Evolutionary conservation across 2,329 filamentous ascomycete species (phyloP).

Genomic region (Verticillium zaregamsianum): DNA sequence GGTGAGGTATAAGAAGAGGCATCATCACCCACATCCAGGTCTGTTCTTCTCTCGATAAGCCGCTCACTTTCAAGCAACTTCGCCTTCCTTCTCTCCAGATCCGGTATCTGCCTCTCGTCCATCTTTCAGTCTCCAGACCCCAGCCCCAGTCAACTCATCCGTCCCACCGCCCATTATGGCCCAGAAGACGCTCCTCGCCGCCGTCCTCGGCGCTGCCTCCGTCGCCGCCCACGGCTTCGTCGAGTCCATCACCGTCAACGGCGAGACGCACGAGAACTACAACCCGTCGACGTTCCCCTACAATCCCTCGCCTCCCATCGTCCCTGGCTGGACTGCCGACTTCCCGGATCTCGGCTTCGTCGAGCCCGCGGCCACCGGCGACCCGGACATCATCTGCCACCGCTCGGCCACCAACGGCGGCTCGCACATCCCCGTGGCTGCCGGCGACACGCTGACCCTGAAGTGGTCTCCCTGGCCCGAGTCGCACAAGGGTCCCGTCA

Average conservation of each 20-base stretch:
- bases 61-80: neutral
- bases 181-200: slow-evolving; percentile 15
- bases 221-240: slow-evolving; percentile 27
- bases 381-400: slow-evolving; percentile 45
- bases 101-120: neutral
- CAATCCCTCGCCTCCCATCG: slow-evolving; percentile 19
- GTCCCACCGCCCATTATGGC: slow-evolving; percentile 2
- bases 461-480: slow-evolving; percentile 65
- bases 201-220: slow-evolving; percentile 17
- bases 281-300: slow-evolving; percentile 20
- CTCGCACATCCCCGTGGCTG: slow-evolving; percentile 43
- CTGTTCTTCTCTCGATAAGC: neutral
- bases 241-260: slow-evolving; percentile 20
- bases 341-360: slow-evolving; percentile 37
- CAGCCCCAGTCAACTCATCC: neutral
- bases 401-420: slow-evolving; percentile 33
- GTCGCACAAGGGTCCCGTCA: slow-evolving; percentile 56
- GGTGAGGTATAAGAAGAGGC: neutral
- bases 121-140: slow-evolving; percentile 7
- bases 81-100: neutral
- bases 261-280: slow-evolving; percentile 23
- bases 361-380: slow-evolving; percentile 32
- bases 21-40: neutral
- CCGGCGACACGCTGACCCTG: slow-evolving; percentile 53
- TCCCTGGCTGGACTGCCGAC: slow-evolving; percentile 14